Evolutionary conservation across 495 filamentous ascomycete species (phyloP), one percentile per base, ranked within the genome.

Genomic region (Annulohypoxylon stygium): DNA sequence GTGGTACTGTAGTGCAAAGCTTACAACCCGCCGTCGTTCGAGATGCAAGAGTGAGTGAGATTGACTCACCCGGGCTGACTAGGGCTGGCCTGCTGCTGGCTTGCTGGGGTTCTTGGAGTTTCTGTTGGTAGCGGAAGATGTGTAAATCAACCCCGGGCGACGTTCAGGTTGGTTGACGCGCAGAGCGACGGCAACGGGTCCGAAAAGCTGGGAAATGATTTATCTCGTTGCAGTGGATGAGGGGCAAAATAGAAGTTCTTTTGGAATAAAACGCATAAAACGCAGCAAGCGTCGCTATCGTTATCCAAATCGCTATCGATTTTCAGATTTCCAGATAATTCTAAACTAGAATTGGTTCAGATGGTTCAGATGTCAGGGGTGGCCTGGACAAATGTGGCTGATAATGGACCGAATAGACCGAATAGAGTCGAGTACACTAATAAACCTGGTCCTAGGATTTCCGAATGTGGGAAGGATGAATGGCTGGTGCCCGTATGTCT

Each of bases 401-500:
- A 54, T 74, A 47, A 43, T 33, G 25, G 55, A 53, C 33, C 11
- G 65, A 30, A 30, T 30, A 30, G 30, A 30, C 30, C 30, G 30
- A 30, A 66, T 47, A 51, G 18, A 26, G 23, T 25, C 25, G 12
- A 20, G 26, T 26, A 14, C 11, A 50, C 36, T 55, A 14, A n/a
- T 33, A 39, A 60, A 54, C 51, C 54, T 54, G 53, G 20, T 20
- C 45, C 58, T 75, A 61, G 54, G 64, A 71, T 71, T 70, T 70
- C 63, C 72, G 34, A 59, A 71, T 39, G 45, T 67, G 67, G 63
- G 67, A 70, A 33, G 67, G 71, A 53, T 75, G 67, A 51, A 71
- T 71, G 67, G 67, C 67, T 67, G 67, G 67, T 65, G 72, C 54
- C 60, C 64, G 63, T 75, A 71, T 75, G 72, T 75, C 67, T 70